Conservation (phyloP, 164 flowering plant genomes). For the Pachysandra terminalis region DNA sequence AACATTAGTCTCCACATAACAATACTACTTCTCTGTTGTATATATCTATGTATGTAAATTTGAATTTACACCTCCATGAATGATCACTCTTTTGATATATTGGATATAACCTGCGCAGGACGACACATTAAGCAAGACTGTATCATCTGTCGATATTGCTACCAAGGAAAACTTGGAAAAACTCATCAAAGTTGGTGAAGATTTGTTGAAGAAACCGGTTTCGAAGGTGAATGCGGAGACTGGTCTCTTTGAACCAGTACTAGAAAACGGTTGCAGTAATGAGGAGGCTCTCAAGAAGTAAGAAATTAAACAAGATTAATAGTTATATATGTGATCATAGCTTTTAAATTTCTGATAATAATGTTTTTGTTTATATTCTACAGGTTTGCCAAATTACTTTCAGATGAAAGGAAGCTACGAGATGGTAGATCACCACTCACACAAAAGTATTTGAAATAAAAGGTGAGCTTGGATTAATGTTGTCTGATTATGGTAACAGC, state of each 20-base stretch:
- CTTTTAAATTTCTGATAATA: too few relatives aligned
- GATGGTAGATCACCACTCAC: slow-evolving; percentile 27
- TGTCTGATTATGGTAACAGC: too few relatives aligned
- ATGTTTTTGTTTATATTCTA: neutral
- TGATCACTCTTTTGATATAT: too few relatives aligned
- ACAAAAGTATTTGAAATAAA: too few relatives aligned
- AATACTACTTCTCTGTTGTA: too few relatives aligned
- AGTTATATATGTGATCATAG: too few relatives aligned
- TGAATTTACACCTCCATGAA: too few relatives aligned
- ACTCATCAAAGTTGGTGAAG: slow-evolving; percentile 31
- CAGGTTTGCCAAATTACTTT: slow-evolving; percentile 37
- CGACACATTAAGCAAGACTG: slow-evolving; percentile 20
- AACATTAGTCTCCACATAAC: too few relatives aligned
- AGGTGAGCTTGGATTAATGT: too few relatives aligned
- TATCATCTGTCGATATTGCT: slow-evolving; percentile 24
- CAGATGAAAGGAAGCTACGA: slow-evolving; percentile 29
- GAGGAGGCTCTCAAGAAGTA: slow-evolving; percentile 36
- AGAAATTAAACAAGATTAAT: too few relatives aligned
- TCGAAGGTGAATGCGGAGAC: slow-evolving; percentile 32
- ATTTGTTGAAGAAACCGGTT: slow-evolving; percentile 33
- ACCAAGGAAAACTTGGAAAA: slow-evolving; percentile 34
- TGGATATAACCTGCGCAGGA: slow-evolving; percentile 16
- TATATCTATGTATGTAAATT: too few relatives aligned
- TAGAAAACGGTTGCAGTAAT: slow-evolving; percentile 28
- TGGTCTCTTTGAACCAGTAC: slow-evolving; percentile 24